Evolutionary conservation across 345 rosid species (phyloP).

Genomic region (Carallia pectinifolia): DNA sequence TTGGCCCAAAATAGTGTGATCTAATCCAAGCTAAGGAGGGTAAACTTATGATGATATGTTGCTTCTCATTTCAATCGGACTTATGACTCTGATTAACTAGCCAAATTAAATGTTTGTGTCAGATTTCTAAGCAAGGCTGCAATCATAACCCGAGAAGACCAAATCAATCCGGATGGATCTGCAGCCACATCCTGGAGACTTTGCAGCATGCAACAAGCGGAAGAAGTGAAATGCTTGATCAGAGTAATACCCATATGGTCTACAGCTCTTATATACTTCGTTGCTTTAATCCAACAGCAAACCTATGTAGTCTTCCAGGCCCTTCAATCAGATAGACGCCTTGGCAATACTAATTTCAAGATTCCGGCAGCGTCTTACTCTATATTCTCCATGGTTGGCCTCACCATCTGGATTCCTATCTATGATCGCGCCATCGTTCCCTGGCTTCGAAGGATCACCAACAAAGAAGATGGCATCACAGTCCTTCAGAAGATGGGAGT

Average conservation of each 20-base stretch:
- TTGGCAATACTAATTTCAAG: conserved; percentile 8
- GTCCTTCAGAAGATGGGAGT: conserved; percentile 20
- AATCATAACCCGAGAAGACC: conserved; percentile 14
- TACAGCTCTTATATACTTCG: conserved; percentile 4
- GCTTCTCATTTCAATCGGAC: not conserved
- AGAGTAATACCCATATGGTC: conserved; percentile 21
- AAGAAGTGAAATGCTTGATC: conserved; percentile 24
- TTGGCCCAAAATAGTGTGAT: no score
- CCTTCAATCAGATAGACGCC: conserved; percentile 16
- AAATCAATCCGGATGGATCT: conserved; percentile 11
- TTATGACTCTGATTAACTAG: not conserved
- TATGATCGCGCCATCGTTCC: conserved; percentile 23
- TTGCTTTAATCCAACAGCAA: conserved; percentile 12
- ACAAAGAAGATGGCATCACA: conserved; percentile 19
- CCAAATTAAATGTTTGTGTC: not conserved
- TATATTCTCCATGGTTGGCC: conserved; percentile 16
- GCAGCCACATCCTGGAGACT: conserved; percentile 22
- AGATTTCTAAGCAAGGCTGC: conserved; percentile 22
- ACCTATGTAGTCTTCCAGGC: conserved; percentile 20
- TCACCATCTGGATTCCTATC: conserved; percentile 20
- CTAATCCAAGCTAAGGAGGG: no score
- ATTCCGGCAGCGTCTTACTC: conserved; percentile 21
- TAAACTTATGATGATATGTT: not conserved
- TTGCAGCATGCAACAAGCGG: conserved; percentile 27
- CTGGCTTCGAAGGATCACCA: conserved; percentile 1